phyloP scores from a whole-genome alignment of 2,329 filamentous ascomycete species.

The Sclerotinia nivalis region DNA sequence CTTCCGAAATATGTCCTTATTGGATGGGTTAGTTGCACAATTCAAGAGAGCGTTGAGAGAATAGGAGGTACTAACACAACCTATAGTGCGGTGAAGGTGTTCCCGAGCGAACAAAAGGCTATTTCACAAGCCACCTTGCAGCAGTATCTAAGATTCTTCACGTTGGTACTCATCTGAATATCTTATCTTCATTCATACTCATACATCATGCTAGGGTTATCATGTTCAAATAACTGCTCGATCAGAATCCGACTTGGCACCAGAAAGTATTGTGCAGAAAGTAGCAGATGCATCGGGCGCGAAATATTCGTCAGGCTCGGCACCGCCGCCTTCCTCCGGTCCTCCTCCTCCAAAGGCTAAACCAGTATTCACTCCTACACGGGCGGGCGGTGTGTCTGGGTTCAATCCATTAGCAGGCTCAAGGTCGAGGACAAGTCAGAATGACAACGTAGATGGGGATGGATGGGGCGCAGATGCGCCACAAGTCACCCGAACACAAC shows the following conservation, averaged over 20 bases:
- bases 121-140: constrained; percentile 92
- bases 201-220: constrained; percentile 62
- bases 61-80: constrained; percentile 32
- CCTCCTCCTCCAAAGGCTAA: constrained; percentile 71
- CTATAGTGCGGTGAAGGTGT: constrained; percentile 86
- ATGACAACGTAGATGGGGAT: constrained; percentile 70
- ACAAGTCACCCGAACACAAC: constrained; percentile 78
- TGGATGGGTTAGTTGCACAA: constrained; percentile 64
- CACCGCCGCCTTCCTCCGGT: constrained; percentile 50
- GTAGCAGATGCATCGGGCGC: constrained; percentile 91
- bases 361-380: constrained; percentile 84
- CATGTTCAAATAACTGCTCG: constrained; percentile 97
- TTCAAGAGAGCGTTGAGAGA: neutral
- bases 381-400: constrained; percentile 45
- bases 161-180: constrained; percentile 46
- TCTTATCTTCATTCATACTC: constrained; percentile 14
- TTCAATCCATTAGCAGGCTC: constrained; percentile 71
- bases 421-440: constrained; percentile 56
- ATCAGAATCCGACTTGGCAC: constrained; percentile 83
- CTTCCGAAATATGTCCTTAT: constrained; percentile 92
- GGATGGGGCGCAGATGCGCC: constrained; percentile 96
- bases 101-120: constrained; percentile 96
- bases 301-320: constrained; percentile 78
- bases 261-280: constrained; percentile 87
- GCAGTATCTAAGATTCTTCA: constrained; percentile 90